Base-by-base conservation (phyloP, 106 monocot genomes). In the Apostasia ramifera region DNA sequence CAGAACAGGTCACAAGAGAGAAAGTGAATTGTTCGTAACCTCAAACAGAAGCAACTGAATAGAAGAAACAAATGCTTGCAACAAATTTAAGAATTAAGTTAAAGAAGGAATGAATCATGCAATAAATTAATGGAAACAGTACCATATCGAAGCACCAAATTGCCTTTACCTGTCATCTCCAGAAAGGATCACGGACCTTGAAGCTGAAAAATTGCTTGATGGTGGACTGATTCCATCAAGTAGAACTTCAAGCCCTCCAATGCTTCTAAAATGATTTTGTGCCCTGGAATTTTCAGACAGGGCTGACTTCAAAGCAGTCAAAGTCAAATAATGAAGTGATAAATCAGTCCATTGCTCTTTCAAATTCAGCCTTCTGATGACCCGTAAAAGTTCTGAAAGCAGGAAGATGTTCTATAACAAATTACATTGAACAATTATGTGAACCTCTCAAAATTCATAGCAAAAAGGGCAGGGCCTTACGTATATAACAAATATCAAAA, bases 221-320 rank as follows among this genome's bases (percentile, higher is more conserved):
- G 92, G 90, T 46, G 90, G 70, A 57, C 87, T 83, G 69, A 98
- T 87, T 15, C 82, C 86, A 81, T 98, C 97, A 14, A 98, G 66
- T 10, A 98, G 71, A 80, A 98, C 92, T 78, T 98, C 97, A 60
- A 98, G 82, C 9, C 97, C 97, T 66, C 97, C 97, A 72, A 98
- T 98, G 68, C 92, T 87, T 88, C 90, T 93, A 74, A 98, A 98
- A 84, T 98, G 97, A 81, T 90, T 98, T 61, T 98, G 97, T 45
- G 92, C 89, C 63, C 97, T 78, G 37, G 85, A 63, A 80, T 93
- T 93, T 77, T 83, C 77, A 63, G 55, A 84, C 48, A 98, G 66
- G 42, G 83, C 73, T 73, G 84, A 84, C 68, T 72, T 90, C 37
- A 98, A 82, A 63, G 87, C 73, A 8, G 66, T 66, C 68, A 98